phyloP scores from a whole-genome alignment of 2,329 filamentous ascomycete species.

The Paraphoma sp. region DNA sequence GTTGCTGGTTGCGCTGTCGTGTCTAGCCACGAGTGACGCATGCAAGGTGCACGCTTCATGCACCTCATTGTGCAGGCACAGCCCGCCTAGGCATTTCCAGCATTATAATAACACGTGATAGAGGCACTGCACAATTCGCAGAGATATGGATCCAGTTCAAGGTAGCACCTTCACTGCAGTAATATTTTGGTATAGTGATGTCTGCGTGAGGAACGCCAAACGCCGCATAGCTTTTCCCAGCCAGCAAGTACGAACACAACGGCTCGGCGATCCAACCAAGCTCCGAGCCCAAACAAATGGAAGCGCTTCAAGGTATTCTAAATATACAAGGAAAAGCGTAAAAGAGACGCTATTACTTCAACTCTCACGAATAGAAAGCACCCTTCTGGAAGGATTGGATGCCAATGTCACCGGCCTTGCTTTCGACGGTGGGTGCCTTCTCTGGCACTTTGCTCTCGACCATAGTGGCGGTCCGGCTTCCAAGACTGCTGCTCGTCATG shows the following conservation, averaged over 20 bases:
- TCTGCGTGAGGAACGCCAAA: slow-evolving; percentile 7
- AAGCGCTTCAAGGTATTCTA: slow-evolving; percentile 3
- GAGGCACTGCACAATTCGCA: neutral
- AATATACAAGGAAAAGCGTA: slow-evolving; percentile 13
- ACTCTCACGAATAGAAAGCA: slow-evolving; percentile 67
- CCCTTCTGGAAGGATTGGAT: slow-evolving; percentile 76
- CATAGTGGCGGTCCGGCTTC: slow-evolving; percentile 54
- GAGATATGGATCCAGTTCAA: neutral
- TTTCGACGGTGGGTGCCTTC: slow-evolving; percentile 57
- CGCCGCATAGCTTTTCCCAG: slow-evolving; percentile 31
- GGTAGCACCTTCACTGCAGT: too few relatives aligned
- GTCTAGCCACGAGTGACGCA: slow-evolving; percentile 1
- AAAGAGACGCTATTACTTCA: neutral
- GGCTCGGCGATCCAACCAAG: neutral
- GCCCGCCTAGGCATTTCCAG: neutral
- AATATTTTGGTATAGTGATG: neutral
- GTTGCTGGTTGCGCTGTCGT: neutral
- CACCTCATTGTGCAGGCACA: neutral
- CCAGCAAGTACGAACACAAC: slow-evolving; percentile 15
- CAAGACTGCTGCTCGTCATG: slow-evolving; percentile 56
- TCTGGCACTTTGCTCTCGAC: slow-evolving; percentile 51
- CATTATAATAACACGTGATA: slow-evolving; percentile 1
- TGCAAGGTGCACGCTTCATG: neutral
- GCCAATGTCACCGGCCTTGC: slow-evolving; percentile 69
- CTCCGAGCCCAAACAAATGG: neutral